phyloP scores from a whole-genome alignment of 805 yeast species.

The Yarrowia sp. region DNA sequence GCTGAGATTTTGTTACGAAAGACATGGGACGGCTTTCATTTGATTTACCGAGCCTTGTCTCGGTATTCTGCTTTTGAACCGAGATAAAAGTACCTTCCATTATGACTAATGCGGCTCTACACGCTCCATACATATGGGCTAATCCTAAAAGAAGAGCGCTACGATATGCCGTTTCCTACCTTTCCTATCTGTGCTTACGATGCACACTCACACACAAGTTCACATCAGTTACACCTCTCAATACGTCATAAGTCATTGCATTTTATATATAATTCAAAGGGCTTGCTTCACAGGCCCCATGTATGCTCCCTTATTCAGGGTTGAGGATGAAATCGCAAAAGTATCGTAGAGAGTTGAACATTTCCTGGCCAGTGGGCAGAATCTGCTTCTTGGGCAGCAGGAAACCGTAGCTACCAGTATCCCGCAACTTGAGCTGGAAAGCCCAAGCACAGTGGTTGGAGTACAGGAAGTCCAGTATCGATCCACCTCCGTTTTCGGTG shows the following conservation, averaged over 20 bases:
- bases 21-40: too few species aligned
- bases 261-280: not conserved
- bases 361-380: slow-evolving; percentile 70
- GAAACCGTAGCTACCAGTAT: slow-evolving; percentile 79
- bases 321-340: slow-evolving; percentile 50
- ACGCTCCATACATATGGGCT: too few species aligned
- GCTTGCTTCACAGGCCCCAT: not conserved
- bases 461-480: slow-evolving; percentile 79
- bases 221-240: too few species aligned
- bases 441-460: slow-evolving; percentile 82
- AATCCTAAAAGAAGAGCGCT: too few species aligned
- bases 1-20: too few species aligned
- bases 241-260: not conserved
- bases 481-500: slow-evolving; percentile 79
- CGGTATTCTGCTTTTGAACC: too few species aligned
- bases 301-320: slow-evolving; percentile 13
- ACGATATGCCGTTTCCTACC: too few species aligned
- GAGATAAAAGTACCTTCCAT: too few species aligned
- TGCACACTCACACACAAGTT: too few species aligned
- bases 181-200: too few species aligned
- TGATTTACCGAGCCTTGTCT: too few species aligned
- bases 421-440: slow-evolving; percentile 75
- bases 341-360: slow-evolving; percentile 62
- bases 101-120: too few species aligned
- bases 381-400: slow-evolving; percentile 68